Evolutionary conservation across 352 stramenopile genomes (phyloP), one percentile per base, ranked within the genome.

Genomic region (Globisporangium parvum): DNA sequence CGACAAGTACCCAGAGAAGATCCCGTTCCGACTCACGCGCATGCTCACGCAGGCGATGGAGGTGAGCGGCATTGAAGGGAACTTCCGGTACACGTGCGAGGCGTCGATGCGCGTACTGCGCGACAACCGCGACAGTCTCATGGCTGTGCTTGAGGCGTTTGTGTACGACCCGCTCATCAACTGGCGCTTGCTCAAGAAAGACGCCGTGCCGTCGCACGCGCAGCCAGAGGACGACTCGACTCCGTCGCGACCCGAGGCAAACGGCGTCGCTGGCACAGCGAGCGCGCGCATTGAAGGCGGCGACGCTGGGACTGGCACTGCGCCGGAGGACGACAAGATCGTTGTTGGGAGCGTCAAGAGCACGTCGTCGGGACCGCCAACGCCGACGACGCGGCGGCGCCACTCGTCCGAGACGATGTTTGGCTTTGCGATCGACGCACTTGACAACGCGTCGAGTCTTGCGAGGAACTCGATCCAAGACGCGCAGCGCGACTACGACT

Each of bases 131-230:
- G 97, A 99, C 79, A 98, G 87, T 47, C 75, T 99, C 6, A 98
- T 99, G 76, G 95, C 97, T 18, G 98, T 99, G 84, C 82, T 99
- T 3, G 97, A 99, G 73, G 97, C 98, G 21, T 99, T 99, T 72
- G 97, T 99, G 51, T 98, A 99, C 64, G 98, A 99, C 80, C 98
- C 98, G 28, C 77, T 99, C 1, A 99, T 99, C 65, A 98, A 96
- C 59, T 99, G 97, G 97, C 88, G 97, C 63, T 73, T 99, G 59
- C 75, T 98, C 2, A 91, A 88, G 78, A 95, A 87, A 62, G 78
- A 91, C 42, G 66, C 76, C 0, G 73, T 91, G 49, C 80, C 84
- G 33, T 89, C 83, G 20, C 83, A 93, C 50, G 80, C 85, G 2
- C 79, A 83, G 31, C 71, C 75, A 15, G 75, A 88, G 57, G 77